Percentiles rank a stretch among this genome's conserved stretches.
phyloP scores from a whole-genome alignment of 2,329 filamentous ascomycete species.

The Shiraia sp. region DNA sequence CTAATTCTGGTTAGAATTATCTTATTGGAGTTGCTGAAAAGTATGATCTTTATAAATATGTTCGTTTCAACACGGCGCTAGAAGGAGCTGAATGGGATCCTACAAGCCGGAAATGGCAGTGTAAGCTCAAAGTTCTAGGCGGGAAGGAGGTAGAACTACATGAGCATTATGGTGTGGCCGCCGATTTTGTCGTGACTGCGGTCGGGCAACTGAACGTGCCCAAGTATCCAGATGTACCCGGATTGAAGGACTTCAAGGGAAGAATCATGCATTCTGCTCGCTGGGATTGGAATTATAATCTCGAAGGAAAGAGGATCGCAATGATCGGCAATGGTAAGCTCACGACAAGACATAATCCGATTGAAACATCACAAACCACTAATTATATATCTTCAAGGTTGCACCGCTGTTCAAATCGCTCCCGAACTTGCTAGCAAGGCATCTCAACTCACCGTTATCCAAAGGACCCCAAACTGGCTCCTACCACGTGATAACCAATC shows the following conservation, averaged over 20 bases:
- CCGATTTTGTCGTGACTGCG: constrained; percentile 61
- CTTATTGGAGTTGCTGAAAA: constrained; percentile 58
- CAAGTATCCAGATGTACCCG: constrained; percentile 53
- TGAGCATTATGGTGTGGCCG: constrained; percentile 56
- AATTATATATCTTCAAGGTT: constrained; percentile 43
- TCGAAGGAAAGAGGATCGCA: constrained; percentile 59
- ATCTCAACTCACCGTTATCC: constrained; percentile 57
- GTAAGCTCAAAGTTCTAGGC: constrained; percentile 52
- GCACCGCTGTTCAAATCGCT: constrained; percentile 62
- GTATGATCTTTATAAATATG: constrained; percentile 59
- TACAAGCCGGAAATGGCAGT: constrained; percentile 53
- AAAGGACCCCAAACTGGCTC: constrained; percentile 64
- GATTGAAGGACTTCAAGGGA: constrained; percentile 54
- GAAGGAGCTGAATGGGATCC: constrained; percentile 61
- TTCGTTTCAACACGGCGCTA: constrained; percentile 61
- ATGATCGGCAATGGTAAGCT: constrained; percentile 65
- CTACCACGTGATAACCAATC: constrained; percentile 56
- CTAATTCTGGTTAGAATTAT: too few species aligned
- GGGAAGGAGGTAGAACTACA: constrained; percentile 61
- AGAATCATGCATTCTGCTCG: constrained; percentile 61
- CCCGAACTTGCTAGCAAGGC: constrained; percentile 59
- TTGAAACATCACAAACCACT: not conserved
- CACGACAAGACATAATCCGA: too few species aligned
- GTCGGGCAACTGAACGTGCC: constrained; percentile 64
- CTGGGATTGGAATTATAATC: constrained; percentile 63